phyloP scores from a whole-genome alignment of 108 stramenopile species.

The Skeletonema marinoi region DNA sequence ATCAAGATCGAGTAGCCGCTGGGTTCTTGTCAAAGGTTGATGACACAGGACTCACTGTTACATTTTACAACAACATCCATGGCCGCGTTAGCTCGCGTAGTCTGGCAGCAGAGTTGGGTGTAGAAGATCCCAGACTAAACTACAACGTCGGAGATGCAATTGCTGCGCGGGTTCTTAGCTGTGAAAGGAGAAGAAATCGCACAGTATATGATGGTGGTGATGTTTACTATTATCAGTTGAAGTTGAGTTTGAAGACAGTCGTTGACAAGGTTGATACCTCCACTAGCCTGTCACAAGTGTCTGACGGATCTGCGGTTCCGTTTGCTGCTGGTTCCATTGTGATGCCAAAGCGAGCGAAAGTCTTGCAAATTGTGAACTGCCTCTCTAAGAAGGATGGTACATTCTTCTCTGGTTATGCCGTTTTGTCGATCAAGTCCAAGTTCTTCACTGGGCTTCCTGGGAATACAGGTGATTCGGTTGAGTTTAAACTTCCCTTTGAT shows the following conservation, averaged over 20 bases:
- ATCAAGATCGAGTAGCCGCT: slow-evolving; percentile 44
- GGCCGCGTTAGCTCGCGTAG: slow-evolving; percentile 69
- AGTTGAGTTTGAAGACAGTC: slow-evolving; percentile 45
- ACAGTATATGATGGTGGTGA: slow-evolving; percentile 32
- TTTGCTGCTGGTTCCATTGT: slow-evolving; percentile 69
- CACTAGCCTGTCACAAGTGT: slow-evolving; percentile 7
- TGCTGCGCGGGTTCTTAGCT: slow-evolving; percentile 67
- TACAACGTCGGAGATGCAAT: slow-evolving; percentile 84
- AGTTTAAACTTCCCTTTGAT: slow-evolving; percentile 83
- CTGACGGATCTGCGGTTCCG: slow-evolving; percentile 25
- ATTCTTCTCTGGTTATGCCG: slow-evolving; percentile 78
- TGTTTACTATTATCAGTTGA: slow-evolving; percentile 30
- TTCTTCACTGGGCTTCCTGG: slow-evolving; percentile 50
- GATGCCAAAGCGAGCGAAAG: slow-evolving; percentile 70
- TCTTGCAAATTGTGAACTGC: slow-evolving; percentile 66
- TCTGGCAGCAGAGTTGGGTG: slow-evolving; percentile 74
- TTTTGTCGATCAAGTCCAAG: slow-evolving; percentile 79
- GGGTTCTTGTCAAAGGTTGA: slow-evolving; percentile 84
- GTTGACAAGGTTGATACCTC: slow-evolving; percentile 19
- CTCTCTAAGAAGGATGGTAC: slow-evolving; percentile 46
- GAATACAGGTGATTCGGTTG: slow-evolving; percentile 40
- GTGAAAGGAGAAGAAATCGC: slow-evolving; percentile 35
- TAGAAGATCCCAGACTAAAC: slow-evolving; percentile 73
- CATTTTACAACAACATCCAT: slow-evolving; percentile 84
- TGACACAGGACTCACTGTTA: slow-evolving; percentile 72